phyloP scores from a whole-genome alignment of 2,329 filamentous ascomycete species.

The Aureobasidium sp. region DNA sequence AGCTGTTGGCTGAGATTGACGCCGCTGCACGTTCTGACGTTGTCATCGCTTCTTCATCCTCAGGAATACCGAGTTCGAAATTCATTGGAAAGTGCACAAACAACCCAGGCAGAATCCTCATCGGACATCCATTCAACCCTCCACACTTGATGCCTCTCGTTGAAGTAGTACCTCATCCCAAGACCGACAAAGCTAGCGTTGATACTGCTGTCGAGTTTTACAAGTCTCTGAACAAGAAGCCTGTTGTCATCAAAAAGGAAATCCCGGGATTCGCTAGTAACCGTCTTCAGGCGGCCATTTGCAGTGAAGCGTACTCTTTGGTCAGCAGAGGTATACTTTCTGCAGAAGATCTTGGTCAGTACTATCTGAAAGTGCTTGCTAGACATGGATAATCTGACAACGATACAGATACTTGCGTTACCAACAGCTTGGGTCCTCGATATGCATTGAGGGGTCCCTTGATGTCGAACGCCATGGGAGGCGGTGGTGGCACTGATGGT shows the following conservation, averaged over 20 bases:
- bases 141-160: constrained; percentile 54
- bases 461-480: constrained; percentile 23
- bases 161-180: constrained; percentile 46
- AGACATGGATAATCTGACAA: constrained; percentile 26
- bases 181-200: constrained; percentile 31
- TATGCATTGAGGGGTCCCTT: constrained; percentile 47
- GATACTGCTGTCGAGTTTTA: constrained; percentile 39
- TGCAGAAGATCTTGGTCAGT: constrained; percentile 36
- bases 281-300: constrained; percentile 46
- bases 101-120: constrained; percentile 38
- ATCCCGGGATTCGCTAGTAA: constrained; percentile 50
- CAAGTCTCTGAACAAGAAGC: constrained; percentile 31
- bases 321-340: constrained; percentile 45
- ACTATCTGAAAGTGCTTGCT: constrained; percentile 21
- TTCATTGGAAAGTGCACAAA: constrained; percentile 35
- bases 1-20: constrained; percentile 45
- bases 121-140: constrained; percentile 54
- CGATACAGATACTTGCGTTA: constrained; percentile 40
- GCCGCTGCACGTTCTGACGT: constrained; percentile 33
- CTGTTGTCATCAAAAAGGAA: constrained; percentile 44
- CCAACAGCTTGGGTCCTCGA: constrained; percentile 43
- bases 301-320: constrained; percentile 47
- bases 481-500: constrained; percentile 23
- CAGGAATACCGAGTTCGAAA: constrained; percentile 46
- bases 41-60: constrained; percentile 50